Percentiles rank a stretch among this genome's conserved stretches.
Conservation (phyloP, 371 early-diverging fungal species). For the Zopfochytrium polystomum region DNA sequence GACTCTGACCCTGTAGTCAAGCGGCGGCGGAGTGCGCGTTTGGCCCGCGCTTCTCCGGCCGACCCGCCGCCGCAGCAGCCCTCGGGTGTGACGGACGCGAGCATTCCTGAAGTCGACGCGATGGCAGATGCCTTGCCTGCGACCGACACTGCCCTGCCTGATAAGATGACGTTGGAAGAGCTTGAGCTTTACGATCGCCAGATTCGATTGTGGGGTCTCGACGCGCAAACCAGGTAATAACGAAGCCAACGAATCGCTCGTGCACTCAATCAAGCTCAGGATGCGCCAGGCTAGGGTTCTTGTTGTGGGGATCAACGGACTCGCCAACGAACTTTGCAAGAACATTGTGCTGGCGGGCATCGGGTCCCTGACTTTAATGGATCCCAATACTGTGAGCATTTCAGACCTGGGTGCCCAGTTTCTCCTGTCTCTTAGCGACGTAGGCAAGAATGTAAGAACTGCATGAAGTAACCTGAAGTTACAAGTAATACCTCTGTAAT, state of each 20-base stretch:
- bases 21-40: too few species aligned
- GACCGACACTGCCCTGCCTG: background rate
- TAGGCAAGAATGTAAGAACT: constrained; percentile 66
- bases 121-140: too few species aligned
- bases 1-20: too few species aligned
- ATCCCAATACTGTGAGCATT: constrained; percentile 53
- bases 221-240: constrained; percentile 79
- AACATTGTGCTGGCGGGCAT: constrained; percentile 89
- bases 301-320: constrained; percentile 62
- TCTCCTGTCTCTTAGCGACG: constrained; percentile 55
- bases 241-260: background rate
- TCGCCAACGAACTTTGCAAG: constrained; percentile 80
- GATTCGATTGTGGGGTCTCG: constrained; percentile 92
- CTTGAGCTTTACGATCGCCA: constrained; percentile 91
- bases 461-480: background rate
- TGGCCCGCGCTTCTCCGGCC: too few species aligned
- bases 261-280: constrained; percentile 43
- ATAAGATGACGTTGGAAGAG: constrained; percentile 60
- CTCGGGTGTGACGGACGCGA: too few species aligned
- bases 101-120: too few species aligned
- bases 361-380: constrained; percentile 70
- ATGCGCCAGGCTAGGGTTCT: constrained; percentile 74
- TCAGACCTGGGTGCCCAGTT: constrained; percentile 80
- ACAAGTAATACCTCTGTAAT: background rate
- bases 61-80: too few species aligned